Base-by-base conservation (phyloP, 2,329 filamentous ascomycete genomes). In the Fragosphaeria purpurea region DNA sequence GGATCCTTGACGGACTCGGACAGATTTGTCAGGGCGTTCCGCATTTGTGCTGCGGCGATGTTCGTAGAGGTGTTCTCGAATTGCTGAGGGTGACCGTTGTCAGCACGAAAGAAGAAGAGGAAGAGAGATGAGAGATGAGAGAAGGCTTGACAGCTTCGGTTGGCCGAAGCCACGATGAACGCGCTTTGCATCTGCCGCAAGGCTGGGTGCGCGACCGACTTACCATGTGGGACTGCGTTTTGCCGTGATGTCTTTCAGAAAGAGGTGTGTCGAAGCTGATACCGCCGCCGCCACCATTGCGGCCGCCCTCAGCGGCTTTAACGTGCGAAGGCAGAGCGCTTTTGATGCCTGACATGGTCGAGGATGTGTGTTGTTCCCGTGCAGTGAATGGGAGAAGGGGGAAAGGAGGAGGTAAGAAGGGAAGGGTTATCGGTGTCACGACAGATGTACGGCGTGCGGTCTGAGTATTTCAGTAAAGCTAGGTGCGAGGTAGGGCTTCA, bases 1-100 rank as follows among this genome's bases (percentile, higher is more conserved):
- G 85, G 77, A 66, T 97, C 89, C 63, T 83, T 80, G 67, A 96
- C 90, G 8, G 85, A 86, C 73, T 98, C 93, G 61, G 87, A 80
- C 57, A 98, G 85, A 69, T 85, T 83, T 68, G 95, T 97, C 67
- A 98, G 79, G 55, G 88, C 80, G 79, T 98, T 98, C 71, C 93
- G 88, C 93, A 98, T 98, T 76, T 98, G 93, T 54, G 90, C 94
- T 51, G 93, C 93, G 56, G 93, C 93, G 59, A 98, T 91, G 63
- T 88, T 96, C 65, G 93, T 98, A 51, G 91, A 96, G 61, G 93
- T 95, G 81, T 97, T 97, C 74, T 98, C 93, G 69, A 98, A 98
- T 56, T 93, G 93, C 93, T 97, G 69, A 11, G 62, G 40, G 38
- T 41, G 11, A 37, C 35, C 35, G 35, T 37, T 7, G 11, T 37